Percentiles rank a stretch among this genome's conserved stretches.
phyloP scores from a whole-genome alignment of 768 basidiomycete species.

The Roridomyces roridus region DNA sequence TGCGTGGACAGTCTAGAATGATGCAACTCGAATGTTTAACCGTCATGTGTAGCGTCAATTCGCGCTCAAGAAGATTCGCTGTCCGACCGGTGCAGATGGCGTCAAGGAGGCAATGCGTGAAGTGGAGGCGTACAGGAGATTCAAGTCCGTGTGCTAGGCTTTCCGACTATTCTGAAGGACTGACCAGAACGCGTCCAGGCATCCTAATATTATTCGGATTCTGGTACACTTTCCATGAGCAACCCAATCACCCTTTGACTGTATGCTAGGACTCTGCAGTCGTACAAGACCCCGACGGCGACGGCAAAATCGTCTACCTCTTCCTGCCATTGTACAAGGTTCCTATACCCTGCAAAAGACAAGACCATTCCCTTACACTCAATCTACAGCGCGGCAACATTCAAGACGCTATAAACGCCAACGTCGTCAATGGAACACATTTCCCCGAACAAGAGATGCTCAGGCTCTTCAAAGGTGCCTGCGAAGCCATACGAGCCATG shows the following conservation, averaged over 20 bases:
- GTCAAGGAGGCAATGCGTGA: constrained; percentile 91
- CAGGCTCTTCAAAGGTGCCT: constrained; percentile 91
- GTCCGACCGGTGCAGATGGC: constrained; percentile 86
- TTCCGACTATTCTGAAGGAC: not conserved
- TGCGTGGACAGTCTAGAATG: too few relatives aligned
- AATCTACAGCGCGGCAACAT: constrained; percentile 82
- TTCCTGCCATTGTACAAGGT: constrained; percentile 95
- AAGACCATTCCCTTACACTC: constrained; percentile 9
- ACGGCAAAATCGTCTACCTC: constrained; percentile 94
- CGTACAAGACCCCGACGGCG: constrained; percentile 91
- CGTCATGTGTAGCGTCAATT: constrained; percentile 71
- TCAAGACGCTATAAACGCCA: constrained; percentile 91
- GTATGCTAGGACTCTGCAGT: constrained; percentile 84
- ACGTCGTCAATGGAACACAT: constrained; percentile 80
- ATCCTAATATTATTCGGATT: constrained; percentile 96
- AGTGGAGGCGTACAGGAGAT: constrained; percentile 92
- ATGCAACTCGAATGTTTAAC: too few relatives aligned
- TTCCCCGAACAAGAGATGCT: constrained; percentile 92
- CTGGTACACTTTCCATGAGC: constrained; percentile 52
- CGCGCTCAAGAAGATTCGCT: constrained; percentile 96
- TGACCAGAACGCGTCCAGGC: constrained; percentile 50
- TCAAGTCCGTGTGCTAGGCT: constrained; percentile 66
- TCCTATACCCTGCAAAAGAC: constrained; percentile 11
- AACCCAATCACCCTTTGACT: constrained; percentile 5
- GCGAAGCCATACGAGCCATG: constrained; percentile 93